Conservation (phyloP, 2,329 filamentous ascomycete genomes). For the Diaporthe sp. region DNA sequence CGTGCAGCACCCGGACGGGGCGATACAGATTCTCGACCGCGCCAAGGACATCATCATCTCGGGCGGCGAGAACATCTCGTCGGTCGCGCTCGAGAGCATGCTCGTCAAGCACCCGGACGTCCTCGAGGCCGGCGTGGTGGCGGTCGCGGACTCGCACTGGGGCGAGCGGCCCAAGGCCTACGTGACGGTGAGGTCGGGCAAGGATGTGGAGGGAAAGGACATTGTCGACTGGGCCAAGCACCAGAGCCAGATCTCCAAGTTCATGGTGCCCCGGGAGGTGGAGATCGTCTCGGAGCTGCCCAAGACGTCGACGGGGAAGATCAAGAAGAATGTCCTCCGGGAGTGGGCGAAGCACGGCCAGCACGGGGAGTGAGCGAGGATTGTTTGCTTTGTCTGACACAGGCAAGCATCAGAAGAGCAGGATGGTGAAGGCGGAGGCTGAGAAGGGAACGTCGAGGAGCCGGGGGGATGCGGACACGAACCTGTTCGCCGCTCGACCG, state of each 20-base stretch:
- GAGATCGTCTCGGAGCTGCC: conserved; percentile 89
- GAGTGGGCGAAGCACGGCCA: conserved; percentile 77
- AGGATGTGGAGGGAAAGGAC: conserved; percentile 58
- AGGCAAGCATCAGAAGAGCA: neutral
- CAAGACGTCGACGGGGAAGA: conserved; percentile 97
- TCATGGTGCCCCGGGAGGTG: conserved; percentile 82
- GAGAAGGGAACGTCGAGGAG: neutral
- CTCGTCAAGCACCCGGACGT: conserved; percentile 88
- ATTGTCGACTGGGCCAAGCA: conserved; percentile 89
- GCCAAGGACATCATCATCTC: conserved; percentile 98
- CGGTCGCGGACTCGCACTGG: conserved; percentile 89
- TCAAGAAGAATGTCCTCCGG: conserved; percentile 92
- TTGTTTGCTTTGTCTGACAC: no score
- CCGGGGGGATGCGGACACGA: neutral
- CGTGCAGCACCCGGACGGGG: conserved; percentile 91
- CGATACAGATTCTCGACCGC: conserved; percentile 90
- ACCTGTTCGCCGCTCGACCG: neutral
- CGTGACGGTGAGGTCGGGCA: conserved; percentile 81
- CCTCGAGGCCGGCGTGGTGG: conserved; percentile 91
- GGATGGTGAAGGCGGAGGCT: no score
- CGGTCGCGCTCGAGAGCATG: conserved; percentile 90
- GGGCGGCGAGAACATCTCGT: conserved; percentile 98
- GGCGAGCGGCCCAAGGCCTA: conserved; percentile 97
- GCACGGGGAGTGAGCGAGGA: conserved; percentile 20
- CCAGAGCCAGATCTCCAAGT: conserved; percentile 83